Base-by-base conservation (phyloP, 306 rosid species). In the Lathyrus sativus region DNA sequence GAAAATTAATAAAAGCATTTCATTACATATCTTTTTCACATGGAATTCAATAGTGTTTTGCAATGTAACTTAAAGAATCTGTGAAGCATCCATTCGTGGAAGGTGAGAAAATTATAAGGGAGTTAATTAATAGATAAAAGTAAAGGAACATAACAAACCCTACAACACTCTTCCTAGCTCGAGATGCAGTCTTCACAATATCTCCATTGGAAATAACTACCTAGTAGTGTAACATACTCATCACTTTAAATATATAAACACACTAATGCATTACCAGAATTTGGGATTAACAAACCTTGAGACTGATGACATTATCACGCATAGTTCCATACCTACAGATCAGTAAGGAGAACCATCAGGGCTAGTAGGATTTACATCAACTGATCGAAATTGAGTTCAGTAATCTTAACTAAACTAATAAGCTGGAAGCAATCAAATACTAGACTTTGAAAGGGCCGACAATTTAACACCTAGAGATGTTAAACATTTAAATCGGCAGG, bases 291-390 rank as follows among this genome's bases (percentile, higher is more conserved):
- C 92, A 76, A 69, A 89, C 96, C 91, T 87, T 89, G 68, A 93
- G 90, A 78, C 76, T 83, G 79, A 90, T 86, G 83, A 88, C 98
- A 70, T 93, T 93, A 66, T 90, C 98, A 48, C 98, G 96, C 98
- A 93, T 93, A 62, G 98, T 93, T 76, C 98, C 97, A 62, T 90
- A 93, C 90, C 98, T 93, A 76, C 86, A 85, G 49, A 80, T 76
- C 76, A 82, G 79, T 66, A 85, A 63, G 35, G 83, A 28, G 72
- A 73, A 83, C 57, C 17, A 67, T 76, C 58, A 87, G 31, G 55
- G 66, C 51, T 62, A 74, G 66, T 18, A 78, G 41, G 11, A 82
- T 68, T 19, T 68, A 35, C 42, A 9, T 61, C 75, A 53, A 19
- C 63, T 38, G 55, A 9, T 61, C 75, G 43, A 19, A 60, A 63